Evolutionary conservation across 805 yeast species (phyloP).

Genomic region (Starmerella stigmatis): DNA sequence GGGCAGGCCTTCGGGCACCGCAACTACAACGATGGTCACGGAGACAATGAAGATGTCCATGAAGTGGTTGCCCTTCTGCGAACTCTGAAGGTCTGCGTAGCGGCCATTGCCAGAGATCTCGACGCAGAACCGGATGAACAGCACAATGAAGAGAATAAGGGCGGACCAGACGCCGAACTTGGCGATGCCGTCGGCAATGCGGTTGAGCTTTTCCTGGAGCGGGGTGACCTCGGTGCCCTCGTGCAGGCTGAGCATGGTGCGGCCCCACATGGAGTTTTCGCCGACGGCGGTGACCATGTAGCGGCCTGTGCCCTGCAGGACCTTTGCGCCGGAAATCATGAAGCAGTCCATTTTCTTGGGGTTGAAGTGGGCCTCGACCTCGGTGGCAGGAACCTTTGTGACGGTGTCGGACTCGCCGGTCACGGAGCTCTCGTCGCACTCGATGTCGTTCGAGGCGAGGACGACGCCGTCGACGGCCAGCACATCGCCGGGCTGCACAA

Average conservation of each 20-base stretch:
- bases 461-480: constrained; percentile 80
- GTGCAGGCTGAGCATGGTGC: constrained; percentile 71
- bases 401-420: constrained; percentile 91
- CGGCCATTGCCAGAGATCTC: constrained; percentile 36
- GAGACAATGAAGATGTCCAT: constrained; percentile 82
- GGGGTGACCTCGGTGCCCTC: constrained; percentile 81
- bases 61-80: constrained; percentile 75
- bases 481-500: constrained; percentile 86
- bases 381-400: constrained; percentile 49
- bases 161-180: constrained; percentile 87
- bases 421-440: constrained; percentile 82
- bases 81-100: constrained; percentile 39
- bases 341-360: constrained; percentile 51
- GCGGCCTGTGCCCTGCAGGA: constrained; percentile 74
- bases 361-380: constrained; percentile 26
- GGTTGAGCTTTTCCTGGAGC: constrained; percentile 66
- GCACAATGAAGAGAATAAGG: constrained; percentile 61
- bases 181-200: constrained; percentile 88
- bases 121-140: constrained; percentile 64
- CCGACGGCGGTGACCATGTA: constrained; percentile 90
- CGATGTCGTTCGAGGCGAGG: constrained; percentile 56
- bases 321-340: constrained; percentile 82
- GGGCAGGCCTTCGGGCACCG: constrained; percentile 99
- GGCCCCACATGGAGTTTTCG: constrained; percentile 76
- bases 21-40: constrained; percentile 88